Base-by-base conservation (phyloP, 1,284 basidiomycete genomes). In the Naganishia sp. region DNA sequence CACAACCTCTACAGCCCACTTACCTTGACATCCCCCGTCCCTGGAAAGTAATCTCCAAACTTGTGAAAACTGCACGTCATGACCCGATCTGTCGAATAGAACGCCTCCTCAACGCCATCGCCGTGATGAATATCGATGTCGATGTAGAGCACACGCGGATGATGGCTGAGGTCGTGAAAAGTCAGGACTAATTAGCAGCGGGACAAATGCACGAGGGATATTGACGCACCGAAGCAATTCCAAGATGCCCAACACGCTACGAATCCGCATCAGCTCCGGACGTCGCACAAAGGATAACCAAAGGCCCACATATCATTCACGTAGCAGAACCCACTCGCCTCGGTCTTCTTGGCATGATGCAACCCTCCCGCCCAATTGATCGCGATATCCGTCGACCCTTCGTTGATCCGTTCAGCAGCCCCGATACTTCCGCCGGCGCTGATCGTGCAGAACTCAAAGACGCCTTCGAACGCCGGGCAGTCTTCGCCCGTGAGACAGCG, bases 101-200 rank as follows among this genome's bases (percentile, higher is more conserved):
- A 99, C 0, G 95, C 96, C 77, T 99, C 95, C 75, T 99, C 95
- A 43, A 99, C 95, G 21, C 95, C 96, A 75, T 99, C 96, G 7
- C 95, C 95, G 68, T 99, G 95, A 78, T 98, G 95, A 65, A 94
- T 93, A 79, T 99, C 95, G 66, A 99, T 95, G 79, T 99, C 95
- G 76, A 99, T 90, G 79, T 99, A 99, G 28, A 99, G 83, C 2
- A 99, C 94, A 65, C 96, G 89, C 0, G 90, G 86, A 74, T 86
- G 84, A 70, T 81, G 82, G 21, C 83, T 81, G 67, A 9, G 9
- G 6, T 3, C 25, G 23, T 4, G 36, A 28, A n/a, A 25, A 7
- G 28, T 25, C 13, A 39, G 1, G 31, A 46, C 45, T 2, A 3
- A 25, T 31, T 36, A 36, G 63, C 44, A 33, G 25, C 36, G 36